Base-by-base conservation (phyloP, 192 early-diverging fungal species). In the Phycomyces blakesleeanus region DNA sequence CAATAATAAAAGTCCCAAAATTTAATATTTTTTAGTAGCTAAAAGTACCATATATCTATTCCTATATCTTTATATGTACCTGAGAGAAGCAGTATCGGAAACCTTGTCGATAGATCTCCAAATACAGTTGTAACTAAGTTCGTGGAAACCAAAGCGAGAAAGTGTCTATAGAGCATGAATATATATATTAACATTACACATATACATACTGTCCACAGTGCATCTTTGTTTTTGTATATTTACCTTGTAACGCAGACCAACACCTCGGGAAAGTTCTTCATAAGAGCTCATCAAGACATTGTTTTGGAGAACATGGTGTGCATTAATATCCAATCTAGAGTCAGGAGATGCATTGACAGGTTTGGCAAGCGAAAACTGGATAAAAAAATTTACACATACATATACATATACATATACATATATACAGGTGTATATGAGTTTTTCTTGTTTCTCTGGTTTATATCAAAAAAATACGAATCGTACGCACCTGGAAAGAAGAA, bases 61-160 rank as follows among this genome's bases (percentile, higher is more conserved):
- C n/a, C n/a, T n/a, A n/a, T n/a, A n/a, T n/a, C n/a, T 9, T 25
- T 27, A 26, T 26, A 21, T 10, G 20, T 79, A 77, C 76, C 80
- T 89, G 63, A 87, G 73, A 21, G 78, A 90, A 16, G 81, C 85
- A 63, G 74, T 72, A 18, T 78, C 66, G 7, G 81, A 38, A 22
- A 93, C 73, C 34, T 75, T 80, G 65, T 82, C 78, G 40, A 91
- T 71, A 9, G 87, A 83, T 55, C 96, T 86, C 96, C 96, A 98
- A 5, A 82, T 68, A 9, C 81, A 74, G 51, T 83, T 75, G 67
- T 91, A 93, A 34, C 68, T 71, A 40, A 93, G 58, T 56, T 91
- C 86, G 59, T 94, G 90, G 51, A 73, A 81, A 16, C 80, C 80
- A 39, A 79, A 51, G 20, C 55, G 55, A 42, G 80, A 81, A 16